Evolutionary conservation across 2,329 filamentous ascomycete species (phyloP), one percentile per base, ranked within the genome.

Genomic region (Magnaporthiopsis poae): DNA sequence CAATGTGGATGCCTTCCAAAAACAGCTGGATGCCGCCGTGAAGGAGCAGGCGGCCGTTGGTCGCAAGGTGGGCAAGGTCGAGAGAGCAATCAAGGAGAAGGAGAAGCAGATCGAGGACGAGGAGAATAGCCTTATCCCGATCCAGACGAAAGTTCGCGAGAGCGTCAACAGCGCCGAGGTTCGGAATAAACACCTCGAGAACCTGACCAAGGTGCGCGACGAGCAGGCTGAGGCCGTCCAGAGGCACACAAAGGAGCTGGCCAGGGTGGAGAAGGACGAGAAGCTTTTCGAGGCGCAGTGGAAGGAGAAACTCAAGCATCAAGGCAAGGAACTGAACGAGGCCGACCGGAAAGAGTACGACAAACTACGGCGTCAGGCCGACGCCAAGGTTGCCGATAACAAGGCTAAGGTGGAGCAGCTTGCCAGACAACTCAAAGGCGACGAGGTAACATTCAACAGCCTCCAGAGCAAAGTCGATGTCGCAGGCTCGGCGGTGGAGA

Each of bases 271-370:
- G 74, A 97, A 94, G 75, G 93, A 94, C 0, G 90, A 96, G 73
- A 84, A 89, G 69, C 87, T 92, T 69, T 98, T 95, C 81, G 92
- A 98, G 75, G 86, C 88, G 46, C 90, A 97, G 71, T 96, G 92
- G 85, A 86, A 88, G 69, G 91, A 93, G 72, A 88, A 90, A 31
- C 87, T 95, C 73, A 91, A 91, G 77, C 90, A 93, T 73, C 88
- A 95, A 72, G 95, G 95, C 67, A 90, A 90, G 68, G 90, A 94
- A 71, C 82, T 99, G 63, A 96, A 87, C 70, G 90, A 93, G 67
- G 85, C 86, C 18, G 95, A 99, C 76, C 86, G 94, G 67, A 91
- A 92, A 73, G 92, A 97, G 76, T 97, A 97, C 79, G 92, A 92
- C 73, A 84, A 84, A 61, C 86, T 99, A 62, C 90, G 90, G 68